Evolutionary conservation across 1,139 yeast genomes (phyloP).

Genomic region (Taphrina sp.): DNA sequence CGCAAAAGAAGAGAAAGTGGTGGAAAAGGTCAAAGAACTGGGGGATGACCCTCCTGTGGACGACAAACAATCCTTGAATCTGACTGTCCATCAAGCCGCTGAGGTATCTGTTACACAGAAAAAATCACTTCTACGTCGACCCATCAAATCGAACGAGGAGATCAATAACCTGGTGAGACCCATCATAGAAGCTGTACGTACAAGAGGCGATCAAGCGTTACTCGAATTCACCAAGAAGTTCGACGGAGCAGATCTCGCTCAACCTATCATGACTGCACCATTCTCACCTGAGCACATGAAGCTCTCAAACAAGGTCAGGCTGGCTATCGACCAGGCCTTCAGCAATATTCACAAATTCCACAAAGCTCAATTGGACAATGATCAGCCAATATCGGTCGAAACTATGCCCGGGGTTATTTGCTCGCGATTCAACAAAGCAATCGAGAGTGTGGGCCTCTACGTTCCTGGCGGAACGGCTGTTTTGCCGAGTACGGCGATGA

Average conservation of each 20-base stretch:
- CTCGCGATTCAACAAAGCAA: conserved; percentile 91
- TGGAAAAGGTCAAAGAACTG: conserved; percentile 16
- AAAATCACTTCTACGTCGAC: conserved; percentile 69
- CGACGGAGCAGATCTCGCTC: conserved; percentile 69
- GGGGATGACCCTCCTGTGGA: conserved; percentile 30
- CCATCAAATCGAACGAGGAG: conserved; percentile 85
- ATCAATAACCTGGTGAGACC: conserved; percentile 91
- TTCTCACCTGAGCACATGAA: conserved; percentile 75
- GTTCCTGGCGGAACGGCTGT: conserved; percentile 99
- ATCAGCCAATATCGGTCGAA: conserved; percentile 65
- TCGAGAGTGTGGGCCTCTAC: conserved; percentile 89
- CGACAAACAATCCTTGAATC: conserved; percentile 24
- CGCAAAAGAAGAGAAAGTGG: conserved; percentile 20
- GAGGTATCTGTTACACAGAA: conserved; percentile 45
- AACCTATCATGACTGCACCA: conserved; percentile 84
- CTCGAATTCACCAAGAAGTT: conserved; percentile 84
- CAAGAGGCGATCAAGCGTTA: conserved; percentile 80
- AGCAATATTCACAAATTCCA: conserved; percentile 89
- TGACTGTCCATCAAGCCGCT: conserved; percentile 19
- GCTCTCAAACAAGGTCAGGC: conserved; percentile 70
- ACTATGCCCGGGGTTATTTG: conserved; percentile 92
- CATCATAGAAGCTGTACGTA: conserved; percentile 72
- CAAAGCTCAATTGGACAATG: conserved; percentile 76
- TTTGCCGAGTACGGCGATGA: conserved; percentile 93
- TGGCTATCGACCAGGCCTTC: conserved; percentile 85